Percentiles rank a stretch among this genome's conserved stretches.
These are phyloP conservation scores for Lactarius indigo DNA, from an alignment of 768 basidiomycete genomes.

Conservation along the genomic window DNA sequence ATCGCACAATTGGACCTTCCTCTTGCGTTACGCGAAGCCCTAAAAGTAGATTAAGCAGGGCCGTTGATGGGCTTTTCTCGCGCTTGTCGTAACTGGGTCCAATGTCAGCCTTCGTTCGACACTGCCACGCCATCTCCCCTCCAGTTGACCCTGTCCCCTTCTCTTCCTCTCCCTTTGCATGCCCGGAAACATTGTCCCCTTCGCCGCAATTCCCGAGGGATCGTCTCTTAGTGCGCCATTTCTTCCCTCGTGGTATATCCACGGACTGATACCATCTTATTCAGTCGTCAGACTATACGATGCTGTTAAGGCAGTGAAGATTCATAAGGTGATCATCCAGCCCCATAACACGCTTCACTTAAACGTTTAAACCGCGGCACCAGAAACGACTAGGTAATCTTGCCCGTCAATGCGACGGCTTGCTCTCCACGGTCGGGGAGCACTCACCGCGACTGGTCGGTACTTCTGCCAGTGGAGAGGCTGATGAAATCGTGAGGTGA, in stretches of 20 bases:
- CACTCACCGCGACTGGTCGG: conserved; percentile 2
- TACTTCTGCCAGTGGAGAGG: not conserved
- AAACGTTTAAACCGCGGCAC: not conserved
- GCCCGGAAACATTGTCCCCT: not conserved
- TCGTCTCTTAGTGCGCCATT: not conserved
- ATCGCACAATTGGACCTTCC: no score
- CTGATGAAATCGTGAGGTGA: conserved; percentile 15
- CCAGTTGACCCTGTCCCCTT: not conserved
- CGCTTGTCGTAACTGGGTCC: conserved; percentile 2
- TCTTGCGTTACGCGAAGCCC: no score
- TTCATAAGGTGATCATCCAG: conserved; percentile 8
- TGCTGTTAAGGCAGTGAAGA: conserved; percentile 1
- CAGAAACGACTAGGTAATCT: not conserved
- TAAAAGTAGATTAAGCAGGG: not conserved
- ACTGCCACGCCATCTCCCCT: not conserved
- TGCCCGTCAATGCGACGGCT: not conserved
- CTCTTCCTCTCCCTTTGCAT: not conserved
- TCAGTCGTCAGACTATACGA: conserved; percentile 12
- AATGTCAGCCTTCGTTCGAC: not conserved
- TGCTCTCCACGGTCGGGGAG: conserved; percentile 12
- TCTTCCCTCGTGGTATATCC: not conserved
- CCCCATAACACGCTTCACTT: not conserved
- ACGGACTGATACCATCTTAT: not conserved
- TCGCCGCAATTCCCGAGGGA: not conserved
- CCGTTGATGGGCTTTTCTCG: conserved; percentile 1